These are phyloP conservation scores for Thielaviopsis musarum DNA, from an alignment of 2,329 filamentous ascomycete species.

Conservation along the genomic window DNA sequence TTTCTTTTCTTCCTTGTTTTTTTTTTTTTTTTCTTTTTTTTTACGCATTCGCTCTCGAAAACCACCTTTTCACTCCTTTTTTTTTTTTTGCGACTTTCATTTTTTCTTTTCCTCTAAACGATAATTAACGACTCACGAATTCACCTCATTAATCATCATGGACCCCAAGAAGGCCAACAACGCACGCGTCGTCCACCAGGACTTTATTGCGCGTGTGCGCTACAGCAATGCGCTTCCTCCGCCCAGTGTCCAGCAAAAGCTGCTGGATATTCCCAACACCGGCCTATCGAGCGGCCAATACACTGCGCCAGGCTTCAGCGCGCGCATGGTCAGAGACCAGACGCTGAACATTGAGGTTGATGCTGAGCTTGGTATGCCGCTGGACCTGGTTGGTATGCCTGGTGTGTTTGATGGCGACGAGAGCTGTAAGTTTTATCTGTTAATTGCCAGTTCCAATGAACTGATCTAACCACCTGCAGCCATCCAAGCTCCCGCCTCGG, in stretches of 20 bases:
- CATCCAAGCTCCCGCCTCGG: conserved; percentile 61
- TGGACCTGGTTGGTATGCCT: conserved; percentile 87
- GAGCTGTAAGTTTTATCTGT: conserved; percentile 45
- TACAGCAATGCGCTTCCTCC: conserved; percentile 93
- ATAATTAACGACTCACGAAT: too few relatives aligned
- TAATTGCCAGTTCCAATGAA: not conserved
- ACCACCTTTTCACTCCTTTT: too few relatives aligned
- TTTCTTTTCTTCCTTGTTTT: too few relatives aligned
- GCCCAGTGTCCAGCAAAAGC: conserved; percentile 85
- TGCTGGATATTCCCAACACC: conserved; percentile 90
- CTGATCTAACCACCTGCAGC: conserved; percentile 29
- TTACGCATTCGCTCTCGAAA: too few relatives aligned
- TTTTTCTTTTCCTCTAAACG: too few relatives aligned
- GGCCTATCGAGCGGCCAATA: conserved; percentile 77
- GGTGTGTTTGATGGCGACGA: conserved; percentile 92
- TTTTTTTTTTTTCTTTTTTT: too few relatives aligned
- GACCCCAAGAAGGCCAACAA: conserved; percentile 16
- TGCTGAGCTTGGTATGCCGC: conserved; percentile 92
- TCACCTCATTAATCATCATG: too few relatives aligned
- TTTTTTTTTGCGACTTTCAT: too few relatives aligned
- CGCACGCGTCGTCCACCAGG: conserved; percentile 61
- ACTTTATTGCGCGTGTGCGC: conserved; percentile 90
- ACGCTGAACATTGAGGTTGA: conserved; percentile 93
- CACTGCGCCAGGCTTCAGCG: conserved; percentile 78
- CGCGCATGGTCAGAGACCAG: conserved; percentile 76